phyloP scores from a whole-genome alignment of 768 basidiomycete genomes.

The Suillus discolor region DNA sequence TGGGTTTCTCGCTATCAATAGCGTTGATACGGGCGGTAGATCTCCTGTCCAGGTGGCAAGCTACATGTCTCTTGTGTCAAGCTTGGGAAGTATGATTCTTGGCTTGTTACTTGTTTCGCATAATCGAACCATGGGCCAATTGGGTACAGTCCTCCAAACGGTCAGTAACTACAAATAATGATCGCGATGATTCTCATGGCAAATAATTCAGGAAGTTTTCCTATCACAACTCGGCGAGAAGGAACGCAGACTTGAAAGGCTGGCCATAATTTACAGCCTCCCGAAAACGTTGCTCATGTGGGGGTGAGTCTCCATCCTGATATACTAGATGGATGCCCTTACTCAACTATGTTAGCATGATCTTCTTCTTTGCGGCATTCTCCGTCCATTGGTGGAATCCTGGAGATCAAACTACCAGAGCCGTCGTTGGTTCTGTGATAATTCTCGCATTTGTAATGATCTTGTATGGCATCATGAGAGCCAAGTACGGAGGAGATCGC shows the following conservation, averaged over 20 bases:
- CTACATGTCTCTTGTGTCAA: conserved; percentile 41
- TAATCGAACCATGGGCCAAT: conserved; percentile 30
- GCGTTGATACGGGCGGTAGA: conserved; percentile 29
- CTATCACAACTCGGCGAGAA: conserved; percentile 18
- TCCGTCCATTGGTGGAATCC: conserved; percentile 26
- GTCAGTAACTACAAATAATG: conserved; percentile 24
- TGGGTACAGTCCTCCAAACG: conserved; percentile 24
- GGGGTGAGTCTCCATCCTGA: conserved; percentile 22
- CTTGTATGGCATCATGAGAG: conserved; percentile 44
- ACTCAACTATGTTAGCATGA: conserved; percentile 21
- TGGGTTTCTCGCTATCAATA: conserved; percentile 54
- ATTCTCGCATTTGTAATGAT: conserved; percentile 35
- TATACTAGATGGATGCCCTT: background rate
- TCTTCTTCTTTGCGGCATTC: conserved; percentile 31
- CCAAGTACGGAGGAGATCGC: conserved; percentile 10
- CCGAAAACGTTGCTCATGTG: conserved; percentile 37
- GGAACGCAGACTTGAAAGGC: conserved; percentile 26
- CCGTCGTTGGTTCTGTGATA: conserved; percentile 35
- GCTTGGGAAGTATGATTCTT: conserved; percentile 38
- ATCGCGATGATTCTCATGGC: conserved; percentile 4
- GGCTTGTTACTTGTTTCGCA: conserved; percentile 41
- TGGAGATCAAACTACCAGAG: conserved; percentile 15
- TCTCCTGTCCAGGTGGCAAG: conserved; percentile 36
- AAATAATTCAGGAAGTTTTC: conserved; percentile 25
- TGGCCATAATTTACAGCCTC: conserved; percentile 37